phyloP scores from a whole-genome alignment of 139 green algal genomes.

The Picochlorum sp. region DNA sequence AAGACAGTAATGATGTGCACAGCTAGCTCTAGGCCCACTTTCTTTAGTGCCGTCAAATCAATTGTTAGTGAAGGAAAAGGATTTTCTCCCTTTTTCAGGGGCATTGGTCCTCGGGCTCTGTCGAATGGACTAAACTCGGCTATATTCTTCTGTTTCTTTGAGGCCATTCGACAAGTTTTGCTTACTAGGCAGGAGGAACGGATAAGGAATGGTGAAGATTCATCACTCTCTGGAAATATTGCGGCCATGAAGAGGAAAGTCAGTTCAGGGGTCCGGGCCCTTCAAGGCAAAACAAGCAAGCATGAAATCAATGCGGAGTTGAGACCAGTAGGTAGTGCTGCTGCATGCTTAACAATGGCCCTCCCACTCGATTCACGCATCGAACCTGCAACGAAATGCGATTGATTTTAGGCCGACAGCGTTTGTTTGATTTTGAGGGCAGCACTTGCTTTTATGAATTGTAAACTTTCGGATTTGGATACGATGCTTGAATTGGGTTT shows the following conservation, averaged over 20 bases:
- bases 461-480: too few species aligned
- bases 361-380: constrained; percentile 12
- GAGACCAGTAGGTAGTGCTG: constrained; percentile 1
- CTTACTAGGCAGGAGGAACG: neutral
- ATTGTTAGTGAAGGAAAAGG: constrained; percentile 34
- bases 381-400: too few species aligned
- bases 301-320: neutral
- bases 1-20: constrained; percentile 92
- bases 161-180: constrained; percentile 44
- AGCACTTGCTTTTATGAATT: too few species aligned
- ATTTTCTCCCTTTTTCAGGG: constrained; percentile 42
- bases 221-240: neutral
- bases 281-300: neutral
- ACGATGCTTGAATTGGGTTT: too few species aligned
- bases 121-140: constrained; percentile 83
- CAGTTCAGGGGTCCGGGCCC: neutral
- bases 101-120: constrained; percentile 63
- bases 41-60: constrained; percentile 26
- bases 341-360: constrained; percentile 23
- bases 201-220: neutral
- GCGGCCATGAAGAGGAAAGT: neutral
- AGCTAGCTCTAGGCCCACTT: constrained; percentile 47
- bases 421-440: too few species aligned
- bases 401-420: too few species aligned
- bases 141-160: constrained; percentile 89